Conservation (phyloP, 371 early-diverging fungal species). For the Capniomyces stellatus region DNA sequence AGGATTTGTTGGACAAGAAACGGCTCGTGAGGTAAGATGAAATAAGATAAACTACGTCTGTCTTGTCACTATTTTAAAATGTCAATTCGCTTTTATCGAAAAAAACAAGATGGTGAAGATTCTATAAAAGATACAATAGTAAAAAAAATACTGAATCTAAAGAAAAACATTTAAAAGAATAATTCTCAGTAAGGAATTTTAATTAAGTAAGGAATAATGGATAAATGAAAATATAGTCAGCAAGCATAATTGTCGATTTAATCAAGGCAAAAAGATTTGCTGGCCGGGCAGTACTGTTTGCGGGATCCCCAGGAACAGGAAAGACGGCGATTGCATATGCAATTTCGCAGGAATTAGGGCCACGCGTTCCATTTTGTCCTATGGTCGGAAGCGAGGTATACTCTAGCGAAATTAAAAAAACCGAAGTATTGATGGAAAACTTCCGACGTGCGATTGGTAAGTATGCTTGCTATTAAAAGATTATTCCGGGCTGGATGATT, state of each 20-base stretch:
- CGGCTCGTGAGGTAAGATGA: slow-evolving; percentile 75
- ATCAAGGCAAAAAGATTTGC: slow-evolving; percentile 93
- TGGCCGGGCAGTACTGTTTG: slow-evolving; percentile 85
- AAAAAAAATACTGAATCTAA: neutral
- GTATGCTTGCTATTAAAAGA: neutral
- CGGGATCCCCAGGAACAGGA: slow-evolving; percentile 96
- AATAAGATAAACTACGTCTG: neutral
- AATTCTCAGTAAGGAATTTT: neutral
- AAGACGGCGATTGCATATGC: slow-evolving; percentile 87
- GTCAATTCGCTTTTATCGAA: too few relatives aligned
- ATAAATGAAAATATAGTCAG: slow-evolving; percentile 36
- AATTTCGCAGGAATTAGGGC: slow-evolving; percentile 87
- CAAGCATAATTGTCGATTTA: slow-evolving; percentile 84
- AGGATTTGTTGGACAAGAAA: slow-evolving; percentile 94
- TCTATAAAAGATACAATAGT: neutral
- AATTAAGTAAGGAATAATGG: neutral
- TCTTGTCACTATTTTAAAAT: neutral
- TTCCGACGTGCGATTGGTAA: slow-evolving; percentile 82
- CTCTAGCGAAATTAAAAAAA: slow-evolving; percentile 94
- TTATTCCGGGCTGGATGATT: too few relatives aligned
- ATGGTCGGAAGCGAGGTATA: slow-evolving; percentile 97
- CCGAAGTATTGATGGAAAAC: slow-evolving; percentile 97
- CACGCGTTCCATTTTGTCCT: slow-evolving; percentile 95
- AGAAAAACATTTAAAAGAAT: neutral
- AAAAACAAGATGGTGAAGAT: neutral